Base-by-base conservation (phyloP, 345 rosid species). In the Pseudoturritis turrita region DNA sequence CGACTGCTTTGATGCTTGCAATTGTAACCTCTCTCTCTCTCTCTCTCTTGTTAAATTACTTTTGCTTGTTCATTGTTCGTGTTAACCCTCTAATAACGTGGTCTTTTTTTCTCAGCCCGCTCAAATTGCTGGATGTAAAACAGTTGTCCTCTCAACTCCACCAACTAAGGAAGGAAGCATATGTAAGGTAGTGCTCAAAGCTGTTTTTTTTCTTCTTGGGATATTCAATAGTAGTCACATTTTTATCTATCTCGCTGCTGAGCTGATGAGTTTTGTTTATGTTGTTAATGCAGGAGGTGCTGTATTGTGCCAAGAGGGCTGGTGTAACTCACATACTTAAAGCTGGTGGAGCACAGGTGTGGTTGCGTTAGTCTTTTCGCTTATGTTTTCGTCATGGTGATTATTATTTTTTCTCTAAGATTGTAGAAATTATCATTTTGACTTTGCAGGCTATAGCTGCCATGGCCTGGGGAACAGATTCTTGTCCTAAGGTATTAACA, bases 291-390 rank as follows among this genome's bases (percentile, higher is more conserved):
- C 60, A 88, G 97, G 98, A 93, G 76, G 98, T 93, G 12, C 61
- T 93, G 25, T 90, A 90, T 71, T 87, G 97, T 83, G 96, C 98
- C 40, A 93, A 93, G 81, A 93, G 71, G 64, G 96, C 92, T 39
- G 92, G 98, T 71, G 98, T 94, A 33, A 94, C 97, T 62, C 96
- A 88, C 81, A 86, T 94, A 43, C 91, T 94, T 41, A 94, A 91
- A 83, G 97, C 96, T 41, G 97, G 98, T 51, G 96, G 98, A 70
- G 95, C 97, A 18, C 98, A 94, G 96, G 96, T 94, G 45, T 67
- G 76, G 22, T 71, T 60, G 31, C 53, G 17, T 69, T 43, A 7
- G 47, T 52, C 47, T 54, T 29, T 41, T 41, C 13, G 10, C 39
- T 23, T 25, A 8, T 28, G 44, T 40, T 47, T 71, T 39, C 22